Conservation (phyloP, 1,284 basidiomycete genomes). For the Ceratobasidium sp. region DNA sequence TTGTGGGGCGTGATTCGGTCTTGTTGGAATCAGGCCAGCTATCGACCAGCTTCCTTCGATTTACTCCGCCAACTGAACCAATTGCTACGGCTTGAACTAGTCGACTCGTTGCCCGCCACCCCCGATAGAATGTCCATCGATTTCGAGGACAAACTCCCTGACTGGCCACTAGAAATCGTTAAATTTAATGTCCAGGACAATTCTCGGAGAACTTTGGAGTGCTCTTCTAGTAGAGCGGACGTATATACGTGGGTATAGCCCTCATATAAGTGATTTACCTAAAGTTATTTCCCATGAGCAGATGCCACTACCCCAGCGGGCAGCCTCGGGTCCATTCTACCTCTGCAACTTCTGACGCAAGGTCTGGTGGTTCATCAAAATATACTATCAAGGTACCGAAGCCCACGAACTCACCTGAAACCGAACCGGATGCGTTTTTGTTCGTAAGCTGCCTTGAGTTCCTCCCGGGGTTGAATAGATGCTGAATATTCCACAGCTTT, state of each 20-base stretch:
- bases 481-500: slow-evolving; percentile 2
- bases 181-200: background rate
- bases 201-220: background rate
- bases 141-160: background rate
- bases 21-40: background rate
- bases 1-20: slow-evolving; percentile 18
- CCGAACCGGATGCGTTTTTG: background rate
- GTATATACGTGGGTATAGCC: background rate
- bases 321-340: background rate
- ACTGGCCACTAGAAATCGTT: background rate
- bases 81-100: background rate
- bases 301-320: no score
- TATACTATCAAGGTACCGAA: background rate
- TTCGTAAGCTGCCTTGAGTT: background rate
- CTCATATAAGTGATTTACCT: background rate
- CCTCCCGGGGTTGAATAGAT: background rate
- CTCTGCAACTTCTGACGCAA: background rate
- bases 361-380: background rate
- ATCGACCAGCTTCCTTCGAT: background rate
- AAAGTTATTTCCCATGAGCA: no score
- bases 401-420: background rate
- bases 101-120: background rate
- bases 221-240: background rate
- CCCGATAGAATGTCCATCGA: background rate
- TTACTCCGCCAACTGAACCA: background rate